Percentiles rank a stretch among this genome's conserved stretches.
These are phyloP conservation scores for Hysterangium stoloniferum DNA, from an alignment of 768 basidiomycete species.

Conservation along the genomic window DNA sequence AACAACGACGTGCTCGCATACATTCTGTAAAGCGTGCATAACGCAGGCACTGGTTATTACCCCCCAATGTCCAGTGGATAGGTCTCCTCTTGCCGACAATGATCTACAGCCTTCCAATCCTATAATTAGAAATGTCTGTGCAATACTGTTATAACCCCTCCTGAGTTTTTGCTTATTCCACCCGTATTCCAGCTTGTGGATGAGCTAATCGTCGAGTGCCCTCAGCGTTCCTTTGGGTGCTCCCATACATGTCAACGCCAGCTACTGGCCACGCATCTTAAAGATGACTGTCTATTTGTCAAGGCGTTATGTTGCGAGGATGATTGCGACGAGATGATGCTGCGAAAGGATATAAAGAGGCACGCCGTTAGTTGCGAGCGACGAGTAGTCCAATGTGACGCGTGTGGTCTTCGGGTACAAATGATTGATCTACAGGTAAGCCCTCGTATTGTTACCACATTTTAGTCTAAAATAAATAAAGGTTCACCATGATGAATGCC, in stretches of 20 bases:
- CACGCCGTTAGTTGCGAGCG: constrained; percentile 33
- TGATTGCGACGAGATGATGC: constrained; percentile 36
- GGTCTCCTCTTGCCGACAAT: constrained; percentile 50
- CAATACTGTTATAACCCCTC: neutral
- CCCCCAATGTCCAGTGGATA: constrained; percentile 77
- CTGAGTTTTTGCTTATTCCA: constrained; percentile 8
- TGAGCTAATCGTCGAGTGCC: constrained; percentile 70
- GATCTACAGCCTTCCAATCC: constrained; percentile 63
- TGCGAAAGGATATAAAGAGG: constrained; percentile 39
- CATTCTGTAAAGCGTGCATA: constrained; percentile 83
- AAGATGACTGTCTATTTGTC: constrained; percentile 51
- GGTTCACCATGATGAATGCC: constrained; percentile 35
- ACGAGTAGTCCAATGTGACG: constrained; percentile 32
- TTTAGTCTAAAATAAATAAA: constrained; percentile 16
- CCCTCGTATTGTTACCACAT: constrained; percentile 1
- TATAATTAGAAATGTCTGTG: constrained; percentile 65
- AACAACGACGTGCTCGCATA: constrained; percentile 70
- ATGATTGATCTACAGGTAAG: constrained; percentile 33
- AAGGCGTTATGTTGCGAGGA: constrained; percentile 42
- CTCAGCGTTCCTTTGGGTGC: constrained; percentile 53
- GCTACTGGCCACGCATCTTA: constrained; percentile 52
- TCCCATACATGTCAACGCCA: constrained; percentile 58
- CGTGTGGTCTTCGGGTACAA: constrained; percentile 28
- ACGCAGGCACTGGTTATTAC: constrained; percentile 57
- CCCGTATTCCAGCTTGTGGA: constrained; percentile 58